These are phyloP conservation scores for Pythium chondricola DNA, from an alignment of 352 stramenopile species.

Conservation along the genomic window DNA sequence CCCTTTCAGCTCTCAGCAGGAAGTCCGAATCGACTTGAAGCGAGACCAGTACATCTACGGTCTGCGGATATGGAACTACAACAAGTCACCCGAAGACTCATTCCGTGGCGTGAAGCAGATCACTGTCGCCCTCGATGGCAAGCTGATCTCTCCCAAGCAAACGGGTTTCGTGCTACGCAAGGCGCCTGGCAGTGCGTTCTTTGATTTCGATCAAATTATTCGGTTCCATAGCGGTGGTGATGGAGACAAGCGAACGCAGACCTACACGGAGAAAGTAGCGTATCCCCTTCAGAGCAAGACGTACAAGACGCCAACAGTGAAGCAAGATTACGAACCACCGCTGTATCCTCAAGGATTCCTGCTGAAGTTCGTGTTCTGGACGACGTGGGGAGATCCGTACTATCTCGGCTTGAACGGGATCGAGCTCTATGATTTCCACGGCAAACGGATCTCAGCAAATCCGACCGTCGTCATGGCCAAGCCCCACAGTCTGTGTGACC, in stretches of 20 bases:
- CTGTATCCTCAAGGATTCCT: constrained; percentile 79
- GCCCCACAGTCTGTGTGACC: constrained; percentile 54
- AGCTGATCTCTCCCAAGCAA: constrained; percentile 40
- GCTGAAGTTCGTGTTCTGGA: constrained; percentile 80
- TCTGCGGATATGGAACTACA: constrained; percentile 80
- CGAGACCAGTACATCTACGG: constrained; percentile 46
- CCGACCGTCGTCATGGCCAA: constrained; percentile 39
- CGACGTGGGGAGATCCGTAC: constrained; percentile 80
- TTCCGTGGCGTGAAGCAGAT: constrained; percentile 65
- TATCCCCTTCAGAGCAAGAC: constrained; percentile 34
- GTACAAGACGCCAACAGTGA: constrained; percentile 70
- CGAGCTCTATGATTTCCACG: constrained; percentile 66
- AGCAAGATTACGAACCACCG: constrained; percentile 84
- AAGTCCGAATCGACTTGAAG: constrained; percentile 61
- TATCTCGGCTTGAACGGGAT: constrained; percentile 79
- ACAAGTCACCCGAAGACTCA: constrained; percentile 69
- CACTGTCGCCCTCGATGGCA: constrained; percentile 36
- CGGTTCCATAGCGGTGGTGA: constrained; percentile 20
- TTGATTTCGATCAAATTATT: constrained; percentile 75
- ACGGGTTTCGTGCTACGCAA: constrained; percentile 74
- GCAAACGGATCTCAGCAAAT: constrained; percentile 27
- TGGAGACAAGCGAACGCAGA: constrained; percentile 8
- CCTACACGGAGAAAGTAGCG: constrained; percentile 31
- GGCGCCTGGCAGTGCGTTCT: constrained; percentile 52
- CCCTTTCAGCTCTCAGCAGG: constrained; percentile 36